A percentile compares a stretch with the other conserved stretches of the same genome.
Evolutionary conservation across 371 early-diverging fungal species (phyloP).

Genomic region (Coemansia sp.): DNA sequence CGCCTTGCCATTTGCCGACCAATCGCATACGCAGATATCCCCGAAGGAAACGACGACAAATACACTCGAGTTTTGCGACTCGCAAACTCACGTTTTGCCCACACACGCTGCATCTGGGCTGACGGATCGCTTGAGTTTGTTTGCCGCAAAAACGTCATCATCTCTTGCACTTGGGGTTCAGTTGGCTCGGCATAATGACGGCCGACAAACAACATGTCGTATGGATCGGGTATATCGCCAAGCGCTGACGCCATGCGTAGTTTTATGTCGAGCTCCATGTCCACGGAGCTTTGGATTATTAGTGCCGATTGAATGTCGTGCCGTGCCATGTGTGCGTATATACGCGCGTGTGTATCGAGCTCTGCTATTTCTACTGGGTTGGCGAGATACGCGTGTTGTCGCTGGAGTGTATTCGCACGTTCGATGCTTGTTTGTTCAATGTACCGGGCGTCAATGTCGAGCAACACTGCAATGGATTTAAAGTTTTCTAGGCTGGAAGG

Average conservation of each 20-base stretch:
- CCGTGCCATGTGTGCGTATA: conserved; percentile 21
- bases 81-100: conserved; percentile 8
- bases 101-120: conserved; percentile 6
- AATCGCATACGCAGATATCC: conserved; percentile 26
- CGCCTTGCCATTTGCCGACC: conserved; percentile 14
- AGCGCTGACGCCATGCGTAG: conserved; percentile 11
- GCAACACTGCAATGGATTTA: conserved; percentile 13
- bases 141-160: conserved; percentile 2
- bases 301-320: conserved; percentile 20
- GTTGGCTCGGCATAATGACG: conserved; percentile 15
- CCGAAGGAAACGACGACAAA: conserved; percentile 14
- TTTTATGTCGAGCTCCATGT: conserved; percentile 31
- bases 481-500: background rate
- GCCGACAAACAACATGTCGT: conserved; percentile 30
- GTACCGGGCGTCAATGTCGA: conserved; percentile 10
- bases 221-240: background rate
- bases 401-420: background rate
- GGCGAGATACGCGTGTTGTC: conserved; percentile 8
- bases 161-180: conserved; percentile 7
- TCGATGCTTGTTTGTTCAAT: background rate
- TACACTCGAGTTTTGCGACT: background rate
- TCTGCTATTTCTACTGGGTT: background rate
- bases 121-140: background rate
- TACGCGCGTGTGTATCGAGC: conserved; percentile 16
- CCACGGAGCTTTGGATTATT: conserved; percentile 15